Evolutionary conservation across 768 basidiomycete species (phyloP), one percentile per base, ranked within the genome.

Genomic region (Hemileccinum rubropunctum): DNA sequence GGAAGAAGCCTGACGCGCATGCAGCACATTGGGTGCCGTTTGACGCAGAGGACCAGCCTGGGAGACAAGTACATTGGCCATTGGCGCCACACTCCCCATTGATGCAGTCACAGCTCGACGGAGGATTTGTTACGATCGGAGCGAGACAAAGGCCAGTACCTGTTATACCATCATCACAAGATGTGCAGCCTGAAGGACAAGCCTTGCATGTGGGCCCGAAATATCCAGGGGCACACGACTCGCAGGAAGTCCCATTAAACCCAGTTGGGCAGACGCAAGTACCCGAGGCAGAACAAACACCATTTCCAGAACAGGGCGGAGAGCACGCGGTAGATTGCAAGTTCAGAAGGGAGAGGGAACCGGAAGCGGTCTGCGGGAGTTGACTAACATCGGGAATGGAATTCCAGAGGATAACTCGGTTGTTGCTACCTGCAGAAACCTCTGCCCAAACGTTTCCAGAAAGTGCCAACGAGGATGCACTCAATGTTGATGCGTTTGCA

Each of bases 221-320:
- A 66, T 86, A 86, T 1, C 88, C 88, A 6, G 75, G 30, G 1
- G 81, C 74, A 57, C 92, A 95, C 1, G 80, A 71, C 63, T 94
- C 91, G 69, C 93, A 95, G 0, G 85, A 82, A 5, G 82, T 65
- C 4, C 92, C 92, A 0, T 76, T 82, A 65, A 93, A 95, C 0
- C 88, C 88, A 2, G 79, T 51, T 0, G 82, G 76, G 59, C 92
- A 95, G 0, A 73, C 67, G 59, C 92, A 95, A 13, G 77, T 80
- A 9, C 87, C 88, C 0, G 80, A 77, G 1, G 82, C 65, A 0
- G 84, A 80, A 59, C 92, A 95, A 6, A 86, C 70, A 11, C 90
- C 88, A 0, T 78, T 75, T 2, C 84, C 79, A 1, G 91, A 76
- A 60, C 92, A 95, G 2, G 83, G 73, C 0, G 88, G 83, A 0